These are phyloP conservation scores for Trichoderma afroharzianum DNA, from an alignment of 2,329 filamentous ascomycete species.

Conservation along the genomic window DNA sequence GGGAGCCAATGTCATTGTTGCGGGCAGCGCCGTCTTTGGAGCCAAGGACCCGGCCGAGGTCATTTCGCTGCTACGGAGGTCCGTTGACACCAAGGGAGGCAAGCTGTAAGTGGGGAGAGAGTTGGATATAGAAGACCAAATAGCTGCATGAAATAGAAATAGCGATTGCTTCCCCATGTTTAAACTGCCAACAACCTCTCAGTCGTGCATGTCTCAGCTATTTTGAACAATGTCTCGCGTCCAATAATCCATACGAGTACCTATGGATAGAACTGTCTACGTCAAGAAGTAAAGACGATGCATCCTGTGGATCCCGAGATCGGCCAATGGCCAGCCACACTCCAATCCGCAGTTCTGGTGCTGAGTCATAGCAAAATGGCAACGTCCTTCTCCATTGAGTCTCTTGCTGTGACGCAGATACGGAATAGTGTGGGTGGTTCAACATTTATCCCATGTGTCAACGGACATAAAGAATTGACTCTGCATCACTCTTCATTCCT, in stretches of 20 bases:
- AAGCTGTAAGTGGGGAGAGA: conserved; percentile 32
- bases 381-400: not conserved
- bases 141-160: not conserved
- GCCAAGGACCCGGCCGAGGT: conserved; percentile 84
- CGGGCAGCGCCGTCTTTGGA: conserved; percentile 92
- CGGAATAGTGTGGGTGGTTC: not conserved
- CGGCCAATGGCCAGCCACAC: conserved; percentile 16
- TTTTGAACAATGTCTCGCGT: not conserved
- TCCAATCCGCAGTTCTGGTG: not conserved
- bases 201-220: not conserved
- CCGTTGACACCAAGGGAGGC: conserved; percentile 62
- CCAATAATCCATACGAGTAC: not conserved
- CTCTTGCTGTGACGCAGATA: not conserved
- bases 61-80: conserved; percentile 73
- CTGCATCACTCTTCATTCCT: not conserved
- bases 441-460: not conserved
- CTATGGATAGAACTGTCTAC: not conserved
- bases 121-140: not conserved
- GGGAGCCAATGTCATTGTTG: conserved; percentile 96
- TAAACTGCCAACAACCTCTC: not conserved
- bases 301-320: not conserved
- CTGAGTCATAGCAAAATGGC: conserved; percentile 8
- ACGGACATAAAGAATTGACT: not conserved
- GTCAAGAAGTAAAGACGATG: not conserved
- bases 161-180: not conserved